These are phyloP conservation scores for Fonsecaea multimorphosa DNA, from an alignment of 2,329 filamentous ascomycete genomes.

Conservation along the genomic window DNA sequence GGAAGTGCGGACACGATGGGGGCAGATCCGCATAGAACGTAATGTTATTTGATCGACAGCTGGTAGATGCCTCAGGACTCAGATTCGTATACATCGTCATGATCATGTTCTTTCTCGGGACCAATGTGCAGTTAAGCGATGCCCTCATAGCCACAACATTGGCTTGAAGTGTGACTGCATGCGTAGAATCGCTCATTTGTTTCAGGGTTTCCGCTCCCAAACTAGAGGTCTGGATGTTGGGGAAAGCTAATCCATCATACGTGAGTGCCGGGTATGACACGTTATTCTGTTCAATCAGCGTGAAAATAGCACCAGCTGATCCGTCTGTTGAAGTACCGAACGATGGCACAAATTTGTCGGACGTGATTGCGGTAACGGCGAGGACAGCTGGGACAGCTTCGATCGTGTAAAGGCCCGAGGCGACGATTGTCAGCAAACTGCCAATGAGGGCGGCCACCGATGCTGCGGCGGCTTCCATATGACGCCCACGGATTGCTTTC, in stretches of 20 bases:
- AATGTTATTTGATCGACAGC: background rate
- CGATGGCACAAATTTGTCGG: conserved; percentile 37
- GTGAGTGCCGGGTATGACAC: conserved; percentile 23
- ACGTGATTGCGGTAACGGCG: conserved; percentile 31
- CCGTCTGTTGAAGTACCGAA: conserved; percentile 18
- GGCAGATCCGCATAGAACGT: conserved; percentile 2
- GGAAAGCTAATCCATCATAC: conserved; percentile 26
- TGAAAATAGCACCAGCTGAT: conserved; percentile 16
- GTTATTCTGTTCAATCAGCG: conserved; percentile 24
- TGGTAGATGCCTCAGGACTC: too few relatives aligned
- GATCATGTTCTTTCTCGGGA: background rate
- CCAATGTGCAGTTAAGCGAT: conserved; percentile 11
- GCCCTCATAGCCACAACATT: conserved; percentile 6
- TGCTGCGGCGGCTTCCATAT: conserved; percentile 21
- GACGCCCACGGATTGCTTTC: conserved; percentile 4
- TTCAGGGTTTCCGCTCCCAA: conserved; percentile 1
- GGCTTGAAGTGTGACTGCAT: background rate
- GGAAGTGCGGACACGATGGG: background rate
- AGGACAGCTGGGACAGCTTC: conserved; percentile 10
- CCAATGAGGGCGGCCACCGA: conserved; percentile 33
- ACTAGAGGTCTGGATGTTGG: conserved; percentile 6
- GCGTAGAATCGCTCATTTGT: background rate
- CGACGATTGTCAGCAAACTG: conserved; percentile 35
- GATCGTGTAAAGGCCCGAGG: conserved; percentile 42
- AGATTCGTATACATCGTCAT: background rate